A percentile compares a stretch with the other conserved stretches of the same genome.
phyloP scores from a whole-genome alignment of 805 yeast species.

The Priceomyces medius region DNA sequence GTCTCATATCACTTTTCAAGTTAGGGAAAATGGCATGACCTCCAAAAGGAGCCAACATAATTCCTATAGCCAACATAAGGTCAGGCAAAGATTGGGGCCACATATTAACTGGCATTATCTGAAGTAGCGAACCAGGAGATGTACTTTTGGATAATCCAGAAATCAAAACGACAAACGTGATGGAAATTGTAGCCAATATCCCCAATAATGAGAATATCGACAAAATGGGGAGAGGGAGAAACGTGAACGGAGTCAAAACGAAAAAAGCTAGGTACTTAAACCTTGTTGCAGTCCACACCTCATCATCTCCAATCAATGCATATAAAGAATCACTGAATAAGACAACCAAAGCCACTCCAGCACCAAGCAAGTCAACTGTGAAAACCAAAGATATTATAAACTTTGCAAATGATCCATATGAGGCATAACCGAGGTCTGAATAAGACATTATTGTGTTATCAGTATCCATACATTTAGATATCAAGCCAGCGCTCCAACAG shows the following conservation, averaged over 20 bases:
- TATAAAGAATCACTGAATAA: slow-evolving; percentile 82
- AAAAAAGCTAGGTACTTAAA: slow-evolving; percentile 70
- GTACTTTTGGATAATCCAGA: slow-evolving; percentile 62
- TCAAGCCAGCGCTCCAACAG: slow-evolving; percentile 70
- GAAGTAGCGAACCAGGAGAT: slow-evolving; percentile 73
- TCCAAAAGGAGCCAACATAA: slow-evolving; percentile 76
- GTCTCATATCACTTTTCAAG: slow-evolving; percentile 70
- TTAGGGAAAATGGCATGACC: slow-evolving; percentile 85
- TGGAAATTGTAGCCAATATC: slow-evolving; percentile 64
- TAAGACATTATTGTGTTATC: slow-evolving; percentile 81
- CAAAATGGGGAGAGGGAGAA: slow-evolving; percentile 70
- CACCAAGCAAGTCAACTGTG: slow-evolving; percentile 74
- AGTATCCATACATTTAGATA: slow-evolving; percentile 75
- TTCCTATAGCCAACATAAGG: slow-evolving; percentile 60
- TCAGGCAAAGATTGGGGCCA: slow-evolving; percentile 58
- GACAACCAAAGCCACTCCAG: slow-evolving; percentile 78
- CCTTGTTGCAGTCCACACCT: slow-evolving; percentile 38
- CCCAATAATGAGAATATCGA: slow-evolving; percentile 72
- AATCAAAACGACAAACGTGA: slow-evolving; percentile 55
- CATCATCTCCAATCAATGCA: slow-evolving; percentile 51
- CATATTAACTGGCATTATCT: slow-evolving; percentile 62
- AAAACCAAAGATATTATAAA: slow-evolving; percentile 70
- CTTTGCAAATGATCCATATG: slow-evolving; percentile 76
- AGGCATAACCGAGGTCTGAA: slow-evolving; percentile 86
- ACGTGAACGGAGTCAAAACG: slow-evolving; percentile 76